Evolutionary conservation across 495 filamentous ascomycete genomes (phyloP), one percentile per base, ranked within the genome.

Genomic region (Aspergillus kassunensis): DNA sequence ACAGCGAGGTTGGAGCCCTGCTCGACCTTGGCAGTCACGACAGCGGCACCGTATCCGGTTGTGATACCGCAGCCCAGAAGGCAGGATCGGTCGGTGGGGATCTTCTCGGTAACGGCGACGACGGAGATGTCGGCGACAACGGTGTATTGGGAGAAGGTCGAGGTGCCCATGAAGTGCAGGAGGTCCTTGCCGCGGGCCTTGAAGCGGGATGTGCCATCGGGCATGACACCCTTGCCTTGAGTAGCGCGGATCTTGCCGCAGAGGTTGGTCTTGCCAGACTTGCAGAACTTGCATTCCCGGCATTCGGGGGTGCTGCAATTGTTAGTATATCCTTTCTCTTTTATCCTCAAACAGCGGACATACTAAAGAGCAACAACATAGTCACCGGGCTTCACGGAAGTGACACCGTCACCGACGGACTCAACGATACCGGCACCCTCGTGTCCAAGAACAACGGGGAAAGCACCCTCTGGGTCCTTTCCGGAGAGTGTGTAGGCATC

Each of bases 241-340:
- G 93, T 98, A 24, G 90, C 89, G 58, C 93, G 88, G 74, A 98
- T 98, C 80, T 97, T 97, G 68, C 95, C 93, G 76, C 93, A 98
- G 44, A 98, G 89, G 74, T 98, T 98, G 60, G 93, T 98, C 85
- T 98, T 98, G 76, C 90, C 91, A 45, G 92, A 97, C 69, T 86
- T 88, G 86, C 93, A 98, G 84, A 98, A 97, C 74, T 98, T 98
- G 85, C 93, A 98, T 67, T 97, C 91, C 44, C 77, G 72, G 78
- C 93, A 98, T 77, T 98, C 93, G 51, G 93, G 95, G 21, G 91
- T 97, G 79, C 89, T 95, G 61, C 13, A 47, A 27, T n/a, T 6
- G 52, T 40, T 29, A 43, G 21, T 51, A 2, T 8, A 40, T 49
- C 12, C 21, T 10, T 12, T 36, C 29, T 23, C 6, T 20, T 6